A percentile compares a stretch with the other conserved stretches of the same genome.
Evolutionary conservation across 192 early-diverging fungal species (phyloP).

Genomic region (Kickxella alabastrina): DNA sequence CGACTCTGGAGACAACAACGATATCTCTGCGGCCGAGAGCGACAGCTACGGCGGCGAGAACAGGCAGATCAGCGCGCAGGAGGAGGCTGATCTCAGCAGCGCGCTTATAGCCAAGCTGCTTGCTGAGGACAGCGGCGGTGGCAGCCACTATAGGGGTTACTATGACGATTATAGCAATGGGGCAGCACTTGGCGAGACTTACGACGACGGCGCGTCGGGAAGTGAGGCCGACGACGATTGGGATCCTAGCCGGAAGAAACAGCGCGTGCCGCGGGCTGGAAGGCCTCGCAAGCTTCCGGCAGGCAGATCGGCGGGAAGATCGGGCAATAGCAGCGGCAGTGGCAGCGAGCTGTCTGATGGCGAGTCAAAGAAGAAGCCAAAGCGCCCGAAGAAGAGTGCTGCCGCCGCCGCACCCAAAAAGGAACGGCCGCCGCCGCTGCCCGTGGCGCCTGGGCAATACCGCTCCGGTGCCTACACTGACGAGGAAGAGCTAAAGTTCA

Average conservation of each 20-base stretch:
- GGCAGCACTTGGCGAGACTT: constrained; percentile 31
- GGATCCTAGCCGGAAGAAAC: constrained; percentile 43
- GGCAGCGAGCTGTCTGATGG: not conserved
- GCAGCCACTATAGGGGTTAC: constrained; percentile 56
- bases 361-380: constrained; percentile 7
- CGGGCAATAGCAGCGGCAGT: constrained; percentile 2
- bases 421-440: constrained; percentile 26
- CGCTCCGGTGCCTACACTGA: constrained; percentile 73
- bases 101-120: constrained; percentile 76
- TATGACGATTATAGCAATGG: constrained; percentile 46
- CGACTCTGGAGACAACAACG: constrained; percentile 5
- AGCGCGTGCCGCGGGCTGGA: constrained; percentile 25
- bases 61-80: constrained; percentile 55
- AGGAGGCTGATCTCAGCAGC: constrained; percentile 77
- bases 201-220: constrained; percentile 44
- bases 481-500: constrained; percentile 68
- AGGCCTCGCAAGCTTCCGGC: constrained; percentile 19
- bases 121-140: constrained; percentile 60
- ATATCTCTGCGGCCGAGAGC: not conserved
- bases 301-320: constrained; percentile 8
- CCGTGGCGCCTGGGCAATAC: constrained; percentile 48
- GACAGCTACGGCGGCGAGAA: not conserved
- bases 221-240: constrained; percentile 47
- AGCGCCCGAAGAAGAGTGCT: constrained; percentile 11
- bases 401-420: constrained; percentile 9